phyloP scores from a whole-genome alignment of 345 rosid species.

The Populus euphratica region DNA sequence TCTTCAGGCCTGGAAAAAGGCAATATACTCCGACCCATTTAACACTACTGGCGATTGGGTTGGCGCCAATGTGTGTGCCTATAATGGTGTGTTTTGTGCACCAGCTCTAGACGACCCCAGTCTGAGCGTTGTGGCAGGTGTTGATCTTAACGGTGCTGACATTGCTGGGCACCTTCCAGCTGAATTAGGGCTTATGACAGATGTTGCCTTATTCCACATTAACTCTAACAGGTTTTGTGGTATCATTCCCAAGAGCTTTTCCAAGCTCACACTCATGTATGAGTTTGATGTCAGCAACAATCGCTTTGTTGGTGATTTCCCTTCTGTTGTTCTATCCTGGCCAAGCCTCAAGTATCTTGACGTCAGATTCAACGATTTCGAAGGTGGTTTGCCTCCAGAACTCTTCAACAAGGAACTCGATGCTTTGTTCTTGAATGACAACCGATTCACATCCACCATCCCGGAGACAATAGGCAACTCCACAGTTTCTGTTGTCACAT shows the following conservation, averaged over 20 bases:
- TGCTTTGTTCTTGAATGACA: constrained; percentile 71
- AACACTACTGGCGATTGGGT: constrained; percentile 71
- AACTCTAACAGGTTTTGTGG: constrained; percentile 84
- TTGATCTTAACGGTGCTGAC: constrained; percentile 75
- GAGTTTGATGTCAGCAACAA: constrained; percentile 90
- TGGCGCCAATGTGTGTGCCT: constrained; percentile 59
- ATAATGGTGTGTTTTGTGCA: constrained; percentile 71
- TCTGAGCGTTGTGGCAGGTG: constrained; percentile 51
- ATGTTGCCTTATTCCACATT: constrained; percentile 58
- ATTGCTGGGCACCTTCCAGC: constrained; percentile 73
- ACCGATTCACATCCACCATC: constrained; percentile 58
- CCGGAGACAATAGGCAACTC: constrained; percentile 70
- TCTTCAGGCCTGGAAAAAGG: constrained; percentile 75
- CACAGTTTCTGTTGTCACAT: constrained; percentile 47
- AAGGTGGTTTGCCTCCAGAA: constrained; percentile 54
- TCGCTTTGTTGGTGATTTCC: constrained; percentile 75
- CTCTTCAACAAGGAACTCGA: constrained; percentile 54
- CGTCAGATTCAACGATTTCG: constrained; percentile 67
- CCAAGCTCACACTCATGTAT: constrained; percentile 46
- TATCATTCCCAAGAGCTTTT: constrained; percentile 54
- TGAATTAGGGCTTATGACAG: constrained; percentile 63
- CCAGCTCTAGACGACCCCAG: constrained; percentile 55
- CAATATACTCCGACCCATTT: constrained; percentile 66
- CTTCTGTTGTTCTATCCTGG: constrained; percentile 52
- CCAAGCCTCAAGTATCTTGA: constrained; percentile 51